Conservation (phyloP, 192 early-diverging fungal species). For the Backusella morwellensis region DNA sequence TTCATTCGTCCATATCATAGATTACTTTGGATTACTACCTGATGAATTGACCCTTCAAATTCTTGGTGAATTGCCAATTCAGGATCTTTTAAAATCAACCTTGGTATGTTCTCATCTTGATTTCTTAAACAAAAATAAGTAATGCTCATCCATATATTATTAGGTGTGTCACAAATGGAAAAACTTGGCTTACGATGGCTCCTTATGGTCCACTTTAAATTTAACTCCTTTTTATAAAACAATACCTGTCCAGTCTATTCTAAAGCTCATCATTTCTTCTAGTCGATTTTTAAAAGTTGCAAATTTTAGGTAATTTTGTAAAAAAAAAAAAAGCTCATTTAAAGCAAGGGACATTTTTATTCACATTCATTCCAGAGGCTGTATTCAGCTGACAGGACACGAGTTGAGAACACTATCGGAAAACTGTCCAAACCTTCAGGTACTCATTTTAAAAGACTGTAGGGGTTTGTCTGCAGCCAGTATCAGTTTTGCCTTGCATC, state of each 20-base stretch:
- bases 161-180: slow-evolving; percentile 38
- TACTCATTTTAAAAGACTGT: slow-evolving; percentile 35
- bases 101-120: slow-evolving; percentile 15
- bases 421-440: slow-evolving; percentile 39
- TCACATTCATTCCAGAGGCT: slow-evolving; percentile 32
- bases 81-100: slow-evolving; percentile 29
- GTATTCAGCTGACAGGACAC: slow-evolving; percentile 37
- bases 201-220: slow-evolving; percentile 37
- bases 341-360: neutral
- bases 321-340: neutral
- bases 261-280: slow-evolving; percentile 29
- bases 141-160: neutral
- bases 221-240: slow-evolving; percentile 35
- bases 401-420: slow-evolving; percentile 29
- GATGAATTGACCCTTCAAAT: slow-evolving; percentile 32
- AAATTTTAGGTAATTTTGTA: slow-evolving; percentile 38
- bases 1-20: neutral
- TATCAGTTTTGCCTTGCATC: slow-evolving; percentile 39
- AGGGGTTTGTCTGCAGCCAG: slow-evolving; percentile 42
- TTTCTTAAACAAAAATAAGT: neutral
- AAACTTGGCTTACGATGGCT: slow-evolving; percentile 33
- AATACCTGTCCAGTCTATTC: slow-evolving; percentile 32
- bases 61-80: slow-evolving; percentile 15
- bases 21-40: slow-evolving; percentile 10
- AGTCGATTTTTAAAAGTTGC: slow-evolving; percentile 36